phyloP scores from a whole-genome alignment of 495 filamentous ascomycete species.

The Immersiella caudata region DNA sequence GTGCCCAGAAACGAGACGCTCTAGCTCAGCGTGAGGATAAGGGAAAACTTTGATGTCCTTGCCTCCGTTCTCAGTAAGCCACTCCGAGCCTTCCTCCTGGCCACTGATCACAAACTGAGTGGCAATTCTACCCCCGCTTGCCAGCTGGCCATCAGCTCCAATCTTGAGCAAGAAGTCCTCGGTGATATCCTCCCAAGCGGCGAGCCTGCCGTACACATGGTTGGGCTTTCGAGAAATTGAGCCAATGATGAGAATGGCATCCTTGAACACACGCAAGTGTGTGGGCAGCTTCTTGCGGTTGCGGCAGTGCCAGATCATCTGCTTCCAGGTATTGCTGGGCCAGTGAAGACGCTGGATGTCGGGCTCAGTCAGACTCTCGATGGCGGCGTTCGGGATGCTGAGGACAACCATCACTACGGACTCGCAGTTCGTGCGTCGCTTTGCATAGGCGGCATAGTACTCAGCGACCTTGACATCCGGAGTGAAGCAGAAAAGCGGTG shows the following conservation, averaged over 20 bases:
- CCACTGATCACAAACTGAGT: not conserved
- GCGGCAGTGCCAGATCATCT: conserved; percentile 24
- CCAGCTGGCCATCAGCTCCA: not conserved
- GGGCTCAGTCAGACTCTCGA: conserved; percentile 21
- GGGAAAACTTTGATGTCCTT: not conserved
- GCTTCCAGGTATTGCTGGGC: conserved; percentile 23
- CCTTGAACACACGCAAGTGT: not conserved
- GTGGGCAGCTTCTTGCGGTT: conserved; percentile 7
- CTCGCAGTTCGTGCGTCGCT: conserved; percentile 20
- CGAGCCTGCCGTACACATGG: not conserved
- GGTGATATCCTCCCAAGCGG: not conserved
- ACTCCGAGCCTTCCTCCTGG: not conserved
- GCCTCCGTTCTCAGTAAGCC: not conserved
- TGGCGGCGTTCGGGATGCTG: conserved; percentile 24
- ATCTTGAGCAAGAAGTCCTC: not conserved
- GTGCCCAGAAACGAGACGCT: too few species aligned
- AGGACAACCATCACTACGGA: conserved; percentile 19
- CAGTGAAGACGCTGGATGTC: conserved; percentile 9
- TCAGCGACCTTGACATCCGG: conserved; percentile 15
- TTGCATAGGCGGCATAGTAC: conserved; percentile 27
- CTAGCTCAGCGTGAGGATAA: not conserved
- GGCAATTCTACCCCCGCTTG: not conserved
- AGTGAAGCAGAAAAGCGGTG: conserved; percentile 22
- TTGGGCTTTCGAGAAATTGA: not conserved
- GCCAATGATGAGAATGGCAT: not conserved